Evolutionary conservation across 805 yeast species (phyloP).

Genomic region (Pichia cabralensis): DNA sequence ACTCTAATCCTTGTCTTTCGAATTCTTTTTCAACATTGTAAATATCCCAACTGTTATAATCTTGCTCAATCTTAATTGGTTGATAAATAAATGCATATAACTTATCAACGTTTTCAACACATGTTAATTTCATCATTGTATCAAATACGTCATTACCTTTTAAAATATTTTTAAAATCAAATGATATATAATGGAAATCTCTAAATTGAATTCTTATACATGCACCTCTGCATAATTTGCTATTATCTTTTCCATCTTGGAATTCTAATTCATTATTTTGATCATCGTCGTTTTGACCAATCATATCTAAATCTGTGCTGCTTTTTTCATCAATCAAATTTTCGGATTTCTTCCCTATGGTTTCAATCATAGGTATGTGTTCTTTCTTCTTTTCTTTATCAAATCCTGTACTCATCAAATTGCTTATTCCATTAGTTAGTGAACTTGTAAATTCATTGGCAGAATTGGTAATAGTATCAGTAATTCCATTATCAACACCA

Average conservation of each 20-base stretch:
- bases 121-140: constrained; percentile 56
- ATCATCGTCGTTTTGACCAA: too few species aligned
- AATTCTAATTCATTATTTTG: too few species aligned
- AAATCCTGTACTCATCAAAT: not conserved
- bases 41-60: constrained; percentile 61
- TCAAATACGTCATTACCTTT: constrained; percentile 65
- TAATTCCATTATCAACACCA: not conserved
- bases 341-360: too few species aligned
- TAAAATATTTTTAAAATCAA: constrained; percentile 54
- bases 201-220: constrained; percentile 67
- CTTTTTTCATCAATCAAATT: constrained; percentile 1
- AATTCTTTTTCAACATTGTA: constrained; percentile 60
- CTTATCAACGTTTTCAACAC: constrained; percentile 39
- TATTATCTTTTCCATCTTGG: constrained; percentile 3
- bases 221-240: constrained; percentile 26
- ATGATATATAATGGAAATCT: constrained; percentile 73
- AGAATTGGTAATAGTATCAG: not conserved
- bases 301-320: not conserved
- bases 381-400: not conserved
- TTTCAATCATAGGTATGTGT: too few species aligned
- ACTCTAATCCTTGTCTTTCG: constrained; percentile 48
- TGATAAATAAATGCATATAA: constrained; percentile 77
- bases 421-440: not conserved
- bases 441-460: not conserved
- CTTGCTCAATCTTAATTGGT: constrained; percentile 62